phyloP scores from a whole-genome alignment of 495 filamentous ascomycete genomes.

The Gamarada debralockiae region DNA sequence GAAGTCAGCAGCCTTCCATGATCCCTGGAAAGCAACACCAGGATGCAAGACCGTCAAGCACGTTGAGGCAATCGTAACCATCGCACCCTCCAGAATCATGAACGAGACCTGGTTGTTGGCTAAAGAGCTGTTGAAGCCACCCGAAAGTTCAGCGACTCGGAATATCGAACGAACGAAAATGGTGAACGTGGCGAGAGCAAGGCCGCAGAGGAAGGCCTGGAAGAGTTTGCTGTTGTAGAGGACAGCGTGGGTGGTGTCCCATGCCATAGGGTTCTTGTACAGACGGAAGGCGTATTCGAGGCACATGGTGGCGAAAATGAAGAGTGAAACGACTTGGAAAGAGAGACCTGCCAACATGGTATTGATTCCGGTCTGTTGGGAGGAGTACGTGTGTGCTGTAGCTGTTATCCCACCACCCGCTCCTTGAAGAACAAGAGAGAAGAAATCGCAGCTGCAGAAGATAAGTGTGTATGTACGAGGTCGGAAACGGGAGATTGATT shows the following conservation, averaged over 20 bases:
- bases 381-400: neutral
- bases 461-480: conserved; percentile 41
- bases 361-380: neutral
- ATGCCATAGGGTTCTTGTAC: neutral
- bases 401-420: conserved; percentile 49
- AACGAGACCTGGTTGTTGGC: conserved; percentile 37
- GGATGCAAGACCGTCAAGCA: conserved; percentile 56
- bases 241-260: neutral
- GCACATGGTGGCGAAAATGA: neutral
- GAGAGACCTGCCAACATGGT: neutral
- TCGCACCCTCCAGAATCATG: conserved; percentile 67
- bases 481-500: conserved; percentile 53
- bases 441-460: conserved; percentile 57
- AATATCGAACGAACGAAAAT: conserved; percentile 32
- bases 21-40: conserved; percentile 39
- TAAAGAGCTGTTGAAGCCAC: conserved; percentile 29
- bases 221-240: neutral
- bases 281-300: neutral
- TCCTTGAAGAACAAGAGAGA: conserved; percentile 59
- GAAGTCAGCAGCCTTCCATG: conserved; percentile 2
- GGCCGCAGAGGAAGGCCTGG: conserved; percentile 1
- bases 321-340: neutral
- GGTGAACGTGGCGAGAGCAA: conserved; percentile 20
- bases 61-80: conserved; percentile 45
- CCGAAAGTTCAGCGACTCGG: conserved; percentile 30